Conservation (phyloP, 2,329 filamentous ascomycete genomes). For the Didymella segeticola region DNA sequence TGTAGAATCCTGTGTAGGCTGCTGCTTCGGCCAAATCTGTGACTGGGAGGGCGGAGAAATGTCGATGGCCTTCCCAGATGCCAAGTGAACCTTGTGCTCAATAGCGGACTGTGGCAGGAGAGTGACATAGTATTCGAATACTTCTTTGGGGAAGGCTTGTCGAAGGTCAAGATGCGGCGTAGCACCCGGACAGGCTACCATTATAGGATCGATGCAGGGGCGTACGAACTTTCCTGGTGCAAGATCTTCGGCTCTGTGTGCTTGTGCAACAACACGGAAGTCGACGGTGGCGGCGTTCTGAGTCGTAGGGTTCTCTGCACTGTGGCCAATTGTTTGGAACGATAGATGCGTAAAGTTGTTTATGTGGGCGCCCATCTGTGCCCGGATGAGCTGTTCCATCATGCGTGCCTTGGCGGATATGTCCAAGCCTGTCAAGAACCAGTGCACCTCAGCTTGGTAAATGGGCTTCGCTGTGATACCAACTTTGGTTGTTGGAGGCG, state of each 20-base stretch:
- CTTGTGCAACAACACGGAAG: constrained; percentile 57
- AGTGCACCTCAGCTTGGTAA: constrained; percentile 56
- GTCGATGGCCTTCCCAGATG: constrained; percentile 37
- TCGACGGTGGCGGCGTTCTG: constrained; percentile 59
- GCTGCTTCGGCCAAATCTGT: constrained; percentile 41
- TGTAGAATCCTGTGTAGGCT: constrained; percentile 40
- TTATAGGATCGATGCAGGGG: constrained; percentile 52
- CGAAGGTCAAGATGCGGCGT: constrained; percentile 50
- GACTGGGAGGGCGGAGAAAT: constrained; percentile 44
- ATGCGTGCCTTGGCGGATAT: constrained; percentile 53
- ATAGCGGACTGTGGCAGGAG: constrained; percentile 37
- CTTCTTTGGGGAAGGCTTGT: constrained; percentile 50
- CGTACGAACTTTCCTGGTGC: constrained; percentile 49
- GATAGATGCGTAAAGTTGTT: constrained; percentile 46
- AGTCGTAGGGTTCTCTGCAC: constrained; percentile 49
- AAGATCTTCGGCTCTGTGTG: constrained; percentile 45
- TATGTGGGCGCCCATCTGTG: constrained; percentile 46
- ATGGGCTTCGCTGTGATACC: constrained; percentile 55
- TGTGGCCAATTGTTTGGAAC: constrained; percentile 50
- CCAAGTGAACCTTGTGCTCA: constrained; percentile 34
- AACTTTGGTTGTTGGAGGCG: constrained; percentile 49
- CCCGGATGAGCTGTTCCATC: constrained; percentile 48
- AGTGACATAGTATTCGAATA: constrained; percentile 54
- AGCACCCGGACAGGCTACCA: constrained; percentile 54
- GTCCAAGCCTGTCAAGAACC: constrained; percentile 54